Evolutionary conservation across 257 asterid genomes (phyloP).

Genomic region (Solanum lycopersicoides): DNA sequence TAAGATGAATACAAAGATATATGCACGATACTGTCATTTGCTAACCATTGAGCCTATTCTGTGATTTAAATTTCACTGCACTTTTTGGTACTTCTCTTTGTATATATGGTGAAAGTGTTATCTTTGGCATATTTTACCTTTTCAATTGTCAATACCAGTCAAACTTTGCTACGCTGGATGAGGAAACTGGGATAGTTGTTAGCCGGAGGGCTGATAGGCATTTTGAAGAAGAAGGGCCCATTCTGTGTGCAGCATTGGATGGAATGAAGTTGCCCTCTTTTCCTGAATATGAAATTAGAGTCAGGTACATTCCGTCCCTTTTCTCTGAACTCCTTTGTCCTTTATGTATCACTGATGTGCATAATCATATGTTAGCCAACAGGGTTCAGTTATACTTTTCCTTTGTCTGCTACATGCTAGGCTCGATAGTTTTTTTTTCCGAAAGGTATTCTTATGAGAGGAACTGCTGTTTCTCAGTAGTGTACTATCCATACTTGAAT

Average conservation of each 20-base stretch:
- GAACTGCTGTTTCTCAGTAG: background rate
- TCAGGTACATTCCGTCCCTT: slow-evolving; percentile 42
- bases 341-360: background rate
- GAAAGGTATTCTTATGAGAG: background rate
- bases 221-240: slow-evolving; percentile 97
- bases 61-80: background rate
- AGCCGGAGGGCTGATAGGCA: slow-evolving; percentile 99
- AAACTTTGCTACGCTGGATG: slow-evolving; percentile 92
- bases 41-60: background rate
- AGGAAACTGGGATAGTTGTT: slow-evolving; percentile 67
- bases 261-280: slow-evolving; percentile 79
- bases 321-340: background rate
- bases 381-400: background rate
- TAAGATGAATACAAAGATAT: background rate
- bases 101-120: background rate
- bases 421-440: background rate
- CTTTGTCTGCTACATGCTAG: background rate
- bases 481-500: background rate
- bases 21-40: background rate
- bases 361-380: background rate
- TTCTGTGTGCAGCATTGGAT: slow-evolving; percentile 88
- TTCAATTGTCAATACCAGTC: slow-evolving; percentile 35
- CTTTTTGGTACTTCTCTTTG: background rate
- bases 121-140: background rate
- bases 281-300: slow-evolving; percentile 90